Evolutionary conservation across 108 stramenopile species (phyloP).

Genomic region (Aurantiochytrium sp.): DNA sequence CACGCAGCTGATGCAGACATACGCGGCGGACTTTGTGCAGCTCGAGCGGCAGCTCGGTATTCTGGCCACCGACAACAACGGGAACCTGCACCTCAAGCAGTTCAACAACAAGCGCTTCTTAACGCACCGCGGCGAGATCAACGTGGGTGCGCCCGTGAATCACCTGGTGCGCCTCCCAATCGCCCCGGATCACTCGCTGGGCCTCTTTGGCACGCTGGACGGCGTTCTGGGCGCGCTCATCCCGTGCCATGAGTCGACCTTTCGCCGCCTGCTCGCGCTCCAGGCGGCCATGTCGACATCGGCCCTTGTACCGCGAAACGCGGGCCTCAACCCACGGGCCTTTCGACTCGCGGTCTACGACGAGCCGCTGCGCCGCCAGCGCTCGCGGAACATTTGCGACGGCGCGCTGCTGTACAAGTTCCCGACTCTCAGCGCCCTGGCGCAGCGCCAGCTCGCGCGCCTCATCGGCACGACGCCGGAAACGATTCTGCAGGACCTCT

Average conservation of each 20-base stretch:
- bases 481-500: not conserved
- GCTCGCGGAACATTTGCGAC: not conserved
- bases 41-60: slow-evolving; percentile 20
- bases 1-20: not conserved
- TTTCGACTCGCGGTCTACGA: not conserved
- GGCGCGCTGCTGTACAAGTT: slow-evolving; percentile 3
- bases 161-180: not conserved
- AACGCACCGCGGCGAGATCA: not conserved
- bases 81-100: not conserved
- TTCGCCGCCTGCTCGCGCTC: not conserved
- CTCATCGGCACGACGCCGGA: slow-evolving; percentile 26
- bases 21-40: slow-evolving; percentile 11
- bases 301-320: not conserved
- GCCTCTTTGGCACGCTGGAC: not conserved
- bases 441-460: slow-evolving; percentile 22
- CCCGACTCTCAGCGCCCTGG: not conserved
- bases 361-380: not conserved
- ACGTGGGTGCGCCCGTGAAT: not conserved
- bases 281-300: slow-evolving; percentile 24
- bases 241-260: not conserved
- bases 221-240: not conserved
- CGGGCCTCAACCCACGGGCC: not conserved
- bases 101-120: not conserved
- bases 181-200: not conserved
- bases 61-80: not conserved